phyloP scores from a whole-genome alignment of 192 early-diverging fungal species.

The Umbelopsis ramanniana region DNA sequence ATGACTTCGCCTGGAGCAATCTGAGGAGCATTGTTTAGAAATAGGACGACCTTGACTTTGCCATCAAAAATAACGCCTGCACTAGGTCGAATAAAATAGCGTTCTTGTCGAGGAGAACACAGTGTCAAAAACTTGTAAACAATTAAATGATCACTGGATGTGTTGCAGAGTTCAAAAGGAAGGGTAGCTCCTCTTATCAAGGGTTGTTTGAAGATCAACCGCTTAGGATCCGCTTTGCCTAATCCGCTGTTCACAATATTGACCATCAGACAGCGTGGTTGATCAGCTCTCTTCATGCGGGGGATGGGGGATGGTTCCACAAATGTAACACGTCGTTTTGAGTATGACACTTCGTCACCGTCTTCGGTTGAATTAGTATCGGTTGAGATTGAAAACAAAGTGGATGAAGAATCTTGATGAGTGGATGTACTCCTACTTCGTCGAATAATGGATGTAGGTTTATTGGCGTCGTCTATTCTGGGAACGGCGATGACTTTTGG shows the following conservation, averaged over 20 bases:
- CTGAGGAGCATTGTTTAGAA: slow-evolving; percentile 34
- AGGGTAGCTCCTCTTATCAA: not conserved
- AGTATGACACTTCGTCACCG: slow-evolving; percentile 1
- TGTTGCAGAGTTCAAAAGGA: slow-evolving; percentile 23
- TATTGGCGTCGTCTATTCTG: not conserved
- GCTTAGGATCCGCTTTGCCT: not conserved
- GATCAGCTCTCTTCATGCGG: slow-evolving; percentile 24
- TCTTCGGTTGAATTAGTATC: slow-evolving; percentile 18
- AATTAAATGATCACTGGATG: slow-evolving; percentile 32
- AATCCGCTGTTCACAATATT: slow-evolving; percentile 3
- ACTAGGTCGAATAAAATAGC: slow-evolving; percentile 42
- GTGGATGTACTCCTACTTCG: slow-evolving; percentile 10
- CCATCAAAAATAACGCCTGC: slow-evolving; percentile 30
- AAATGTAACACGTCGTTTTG: slow-evolving; percentile 36
- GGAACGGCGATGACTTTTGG: slow-evolving; percentile 12
- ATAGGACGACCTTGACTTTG: slow-evolving; percentile 28
- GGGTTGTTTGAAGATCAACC: slow-evolving; percentile 2
- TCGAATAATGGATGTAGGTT: slow-evolving; percentile 18
- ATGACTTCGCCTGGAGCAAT: slow-evolving; percentile 22
- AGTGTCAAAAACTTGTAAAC: slow-evolving; percentile 38
- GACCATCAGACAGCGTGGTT: slow-evolving; percentile 1
- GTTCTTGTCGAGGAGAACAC: slow-evolving; percentile 21
- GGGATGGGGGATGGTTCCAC: slow-evolving; percentile 38
- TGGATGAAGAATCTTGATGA: slow-evolving; percentile 18
- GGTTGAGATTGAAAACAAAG: not conserved